These are phyloP conservation scores for Chlorella vulgaris DNA, from an alignment of 139 green algal species.

Conservation along the genomic window DNA sequence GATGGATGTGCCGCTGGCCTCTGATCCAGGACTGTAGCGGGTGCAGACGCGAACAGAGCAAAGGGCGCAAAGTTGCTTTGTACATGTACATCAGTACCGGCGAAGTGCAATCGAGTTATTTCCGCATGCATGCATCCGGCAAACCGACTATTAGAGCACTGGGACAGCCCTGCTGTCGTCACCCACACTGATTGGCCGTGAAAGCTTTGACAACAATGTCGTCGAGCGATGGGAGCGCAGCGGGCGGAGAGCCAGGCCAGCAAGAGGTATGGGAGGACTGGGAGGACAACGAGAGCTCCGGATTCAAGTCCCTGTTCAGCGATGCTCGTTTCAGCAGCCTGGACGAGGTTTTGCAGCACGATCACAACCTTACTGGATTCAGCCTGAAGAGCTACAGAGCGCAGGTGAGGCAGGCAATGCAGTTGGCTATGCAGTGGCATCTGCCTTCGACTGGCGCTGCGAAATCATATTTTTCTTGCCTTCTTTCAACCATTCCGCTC, in stretches of 20 bases:
- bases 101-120: too few relatives aligned
- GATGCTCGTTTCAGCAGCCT: slow-evolving; percentile 49
- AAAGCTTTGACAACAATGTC: neutral
- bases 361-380: slow-evolving; percentile 57
- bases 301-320: slow-evolving; percentile 68
- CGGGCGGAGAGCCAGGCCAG: neutral
- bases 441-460: neutral
- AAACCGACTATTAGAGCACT: too few relatives aligned
- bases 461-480: neutral
- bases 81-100: slow-evolving; percentile 1
- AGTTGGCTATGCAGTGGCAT: neutral
- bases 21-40: too few relatives aligned
- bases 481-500: neutral
- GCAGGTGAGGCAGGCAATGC: slow-evolving; percentile 3
- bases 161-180: too few relatives aligned
- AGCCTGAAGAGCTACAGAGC: slow-evolving; percentile 33
- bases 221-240: neutral
- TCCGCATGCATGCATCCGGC: neutral
- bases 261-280: slow-evolving; percentile 58
- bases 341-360: slow-evolving; percentile 68
- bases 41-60: too few relatives aligned
- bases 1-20: too few relatives aligned
- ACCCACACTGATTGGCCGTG: too few relatives aligned
- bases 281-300: slow-evolving; percentile 55
- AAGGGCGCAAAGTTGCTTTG: too few relatives aligned